Evolutionary conservation across 1,139 yeast genomes (phyloP).

Genomic region (Protomyces gravidus): DNA sequence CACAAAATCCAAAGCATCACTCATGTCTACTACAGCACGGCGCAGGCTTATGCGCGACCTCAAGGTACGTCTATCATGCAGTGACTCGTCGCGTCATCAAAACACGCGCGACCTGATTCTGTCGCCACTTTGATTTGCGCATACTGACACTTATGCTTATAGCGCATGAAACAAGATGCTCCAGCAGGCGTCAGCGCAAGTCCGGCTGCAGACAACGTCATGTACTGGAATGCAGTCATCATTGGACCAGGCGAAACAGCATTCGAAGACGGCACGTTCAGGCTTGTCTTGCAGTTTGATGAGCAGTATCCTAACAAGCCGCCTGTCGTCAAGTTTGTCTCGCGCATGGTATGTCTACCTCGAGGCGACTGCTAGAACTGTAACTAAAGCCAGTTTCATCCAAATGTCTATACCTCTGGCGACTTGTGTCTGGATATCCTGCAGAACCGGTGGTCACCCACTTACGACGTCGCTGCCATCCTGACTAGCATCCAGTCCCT

Average conservation of each 20-base stretch:
- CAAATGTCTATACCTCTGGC: constrained; percentile 92
- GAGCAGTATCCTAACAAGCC: constrained; percentile 98
- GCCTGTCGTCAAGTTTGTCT: constrained; percentile 81
- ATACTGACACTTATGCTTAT: background rate
- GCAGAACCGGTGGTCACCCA: constrained; percentile 98
- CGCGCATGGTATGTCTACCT: constrained; percentile 59
- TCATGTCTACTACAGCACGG: constrained; percentile 95
- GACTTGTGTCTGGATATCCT: constrained; percentile 92
- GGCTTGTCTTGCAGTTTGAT: constrained; percentile 79
- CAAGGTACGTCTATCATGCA: constrained; percentile 51
- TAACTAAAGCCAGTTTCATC: constrained; percentile 58
- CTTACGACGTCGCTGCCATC: constrained; percentile 96
- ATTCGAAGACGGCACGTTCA: constrained; percentile 95
- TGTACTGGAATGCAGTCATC: constrained; percentile 96
- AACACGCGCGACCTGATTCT: background rate
- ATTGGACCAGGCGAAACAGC: constrained; percentile 98
- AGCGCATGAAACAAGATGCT: constrained; percentile 96
- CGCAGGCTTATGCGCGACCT: constrained; percentile 98
- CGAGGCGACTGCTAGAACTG: background rate
- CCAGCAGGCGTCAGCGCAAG: constrained; percentile 98
- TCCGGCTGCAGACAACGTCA: constrained; percentile 92
- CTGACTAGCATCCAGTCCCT: constrained; percentile 73
- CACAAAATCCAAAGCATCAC: background rate
- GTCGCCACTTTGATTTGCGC: background rate
- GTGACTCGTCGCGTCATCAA: background rate